Evolutionary conservation across 345 rosid species (phyloP).

Genomic region (Corchorus capsularis): DNA sequence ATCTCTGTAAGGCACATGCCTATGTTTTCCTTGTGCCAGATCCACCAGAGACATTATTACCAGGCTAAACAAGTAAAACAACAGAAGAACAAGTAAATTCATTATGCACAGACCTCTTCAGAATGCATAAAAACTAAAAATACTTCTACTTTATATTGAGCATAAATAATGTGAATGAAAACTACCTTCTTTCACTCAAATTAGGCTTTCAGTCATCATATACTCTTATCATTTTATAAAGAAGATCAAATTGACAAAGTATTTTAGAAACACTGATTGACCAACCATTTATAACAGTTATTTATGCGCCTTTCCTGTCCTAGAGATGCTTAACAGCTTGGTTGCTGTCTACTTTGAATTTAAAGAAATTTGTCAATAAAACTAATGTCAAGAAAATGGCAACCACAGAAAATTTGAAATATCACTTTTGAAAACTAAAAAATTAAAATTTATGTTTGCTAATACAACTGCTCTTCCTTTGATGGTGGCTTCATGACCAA

Average conservation of each 20-base stretch:
- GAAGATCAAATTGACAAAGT: not conserved
- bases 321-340: not conserved
- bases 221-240: constrained; percentile 1
- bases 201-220: not conserved
- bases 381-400: constrained; percentile 6
- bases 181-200: constrained; percentile 7
- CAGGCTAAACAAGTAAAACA: constrained; percentile 50
- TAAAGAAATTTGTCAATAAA: not conserved
- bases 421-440: not conserved
- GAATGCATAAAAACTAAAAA: constrained; percentile 12
- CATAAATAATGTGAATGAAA: constrained; percentile 1
- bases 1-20: constrained; percentile 96
- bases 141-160: constrained; percentile 1
- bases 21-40: constrained; percentile 91
- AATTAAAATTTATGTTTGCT: not conserved
- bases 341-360: not conserved
- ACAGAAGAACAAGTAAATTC: constrained; percentile 8
- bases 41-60: constrained; percentile 98
- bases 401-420: not conserved
- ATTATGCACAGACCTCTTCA: not conserved
- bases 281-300: not conserved
- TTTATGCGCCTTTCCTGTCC: not conserved
- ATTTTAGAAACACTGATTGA: not conserved
- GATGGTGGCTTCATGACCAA: not conserved
- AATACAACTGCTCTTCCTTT: not conserved